phyloP scores from a whole-genome alignment of 192 early-diverging fungal species.

The Backusella macrospora region DNA sequence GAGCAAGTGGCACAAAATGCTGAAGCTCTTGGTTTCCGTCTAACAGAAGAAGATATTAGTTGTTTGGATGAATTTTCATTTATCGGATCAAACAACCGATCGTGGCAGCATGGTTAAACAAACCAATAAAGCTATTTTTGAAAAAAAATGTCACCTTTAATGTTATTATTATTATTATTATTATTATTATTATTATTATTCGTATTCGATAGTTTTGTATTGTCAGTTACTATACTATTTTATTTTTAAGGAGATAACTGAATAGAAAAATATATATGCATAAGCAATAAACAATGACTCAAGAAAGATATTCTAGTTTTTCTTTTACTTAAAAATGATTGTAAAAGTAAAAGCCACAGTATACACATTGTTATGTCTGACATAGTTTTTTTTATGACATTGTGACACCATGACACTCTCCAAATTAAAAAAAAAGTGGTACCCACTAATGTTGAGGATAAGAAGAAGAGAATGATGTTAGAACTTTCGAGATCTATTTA shows the following conservation, averaged over 20 bases:
- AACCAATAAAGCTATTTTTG: not conserved
- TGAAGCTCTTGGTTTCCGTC: constrained; percentile 41
- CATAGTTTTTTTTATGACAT: not conserved
- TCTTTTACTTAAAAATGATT: not conserved
- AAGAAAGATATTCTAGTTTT: not conserved
- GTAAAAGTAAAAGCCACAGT: not conserved
- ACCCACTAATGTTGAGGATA: not conserved
- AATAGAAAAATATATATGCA: not conserved
- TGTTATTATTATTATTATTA: not conserved
- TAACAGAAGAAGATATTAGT: constrained; percentile 45
- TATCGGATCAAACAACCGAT: constrained; percentile 31
- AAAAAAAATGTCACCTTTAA: not conserved
- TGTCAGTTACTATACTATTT: not conserved
- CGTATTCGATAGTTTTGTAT: not conserved
- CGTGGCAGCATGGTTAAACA: constrained; percentile 54
- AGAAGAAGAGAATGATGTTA: not conserved
- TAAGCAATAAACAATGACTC: not conserved
- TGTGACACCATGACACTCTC: not conserved
- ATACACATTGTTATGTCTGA: not conserved
- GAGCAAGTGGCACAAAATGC: constrained; percentile 49
- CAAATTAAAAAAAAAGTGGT: not conserved
- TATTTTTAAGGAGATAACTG: not conserved
- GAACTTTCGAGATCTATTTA: not conserved
- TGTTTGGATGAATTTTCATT: constrained; percentile 45
- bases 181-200: not conserved